These are phyloP conservation scores for Cotoneaster glaucophyllus DNA, from an alignment of 306 rosid genomes.

Conservation along the genomic window DNA sequence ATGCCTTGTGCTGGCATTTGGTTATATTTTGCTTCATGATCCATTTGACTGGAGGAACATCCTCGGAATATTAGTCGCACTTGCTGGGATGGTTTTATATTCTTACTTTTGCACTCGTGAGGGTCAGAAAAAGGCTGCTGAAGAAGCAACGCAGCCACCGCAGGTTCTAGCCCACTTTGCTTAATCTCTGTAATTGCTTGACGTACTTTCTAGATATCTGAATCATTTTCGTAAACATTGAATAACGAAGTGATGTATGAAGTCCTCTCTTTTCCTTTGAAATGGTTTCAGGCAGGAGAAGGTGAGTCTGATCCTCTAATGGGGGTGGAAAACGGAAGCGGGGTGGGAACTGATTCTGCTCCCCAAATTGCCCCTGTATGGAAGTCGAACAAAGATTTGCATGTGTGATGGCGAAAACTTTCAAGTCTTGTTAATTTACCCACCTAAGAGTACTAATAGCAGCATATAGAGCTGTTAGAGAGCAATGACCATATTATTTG, in stretches of 20 bases:
- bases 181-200: background rate
- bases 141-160: constrained; percentile 43
- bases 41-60: constrained; percentile 95
- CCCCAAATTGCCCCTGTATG: constrained; percentile 43
- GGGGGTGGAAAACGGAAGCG: constrained; percentile 48
- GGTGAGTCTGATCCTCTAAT: constrained; percentile 61
- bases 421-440: background rate
- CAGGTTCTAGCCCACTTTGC: constrained; percentile 40
- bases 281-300: constrained; percentile 53
- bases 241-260: constrained; percentile 1
- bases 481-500: constrained; percentile 13
- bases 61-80: constrained; percentile 69
- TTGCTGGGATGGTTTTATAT: constrained; percentile 82
- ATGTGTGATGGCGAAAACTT: constrained; percentile 28
- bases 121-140: constrained; percentile 67
- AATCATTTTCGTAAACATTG: background rate
- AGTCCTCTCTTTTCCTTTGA: constrained; percentile 1
- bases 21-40: constrained; percentile 74
- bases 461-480: background rate
- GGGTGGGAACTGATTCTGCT: constrained; percentile 31
- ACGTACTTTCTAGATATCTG: background rate
- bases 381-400: constrained; percentile 58
- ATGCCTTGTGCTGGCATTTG: constrained; percentile 86
- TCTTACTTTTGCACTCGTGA: constrained; percentile 69
- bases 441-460: constrained; percentile 12